A percentile compares a stretch with the other conserved stretches of the same genome.
Conservation (phyloP, 352 stramenopile species). For the Hyaloperonospora brassicae region DNA sequence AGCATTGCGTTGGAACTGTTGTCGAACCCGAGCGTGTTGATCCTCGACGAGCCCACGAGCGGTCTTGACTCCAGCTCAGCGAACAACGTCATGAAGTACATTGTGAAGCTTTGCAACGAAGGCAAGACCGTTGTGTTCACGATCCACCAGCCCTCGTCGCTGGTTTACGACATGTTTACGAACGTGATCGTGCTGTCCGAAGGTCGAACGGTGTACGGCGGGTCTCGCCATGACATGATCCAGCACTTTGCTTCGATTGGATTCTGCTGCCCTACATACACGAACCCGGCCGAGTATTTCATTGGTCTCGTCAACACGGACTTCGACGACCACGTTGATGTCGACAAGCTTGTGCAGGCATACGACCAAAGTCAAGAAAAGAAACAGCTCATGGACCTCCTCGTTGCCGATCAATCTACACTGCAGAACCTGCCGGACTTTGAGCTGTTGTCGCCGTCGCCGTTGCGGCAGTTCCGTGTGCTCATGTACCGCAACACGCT, state of each 20-base stretch:
- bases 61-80: conserved; percentile 29
- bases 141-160: conserved; percentile 85
- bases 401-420: conserved; percentile 15
- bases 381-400: conserved; percentile 6
- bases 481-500: conserved; percentile 46
- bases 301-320: conserved; percentile 46
- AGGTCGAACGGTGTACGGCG: conserved; percentile 75
- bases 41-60: conserved; percentile 73
- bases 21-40: conserved; percentile 58
- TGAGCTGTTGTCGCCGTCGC: conserved; percentile 17
- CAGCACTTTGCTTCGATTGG: conserved; percentile 30
- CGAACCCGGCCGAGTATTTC: conserved; percentile 57
- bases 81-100: conserved; percentile 19
- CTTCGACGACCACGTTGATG: conserved; percentile 36
- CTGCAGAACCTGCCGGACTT: conserved; percentile 17
- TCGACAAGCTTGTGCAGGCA: conserved; percentile 16
- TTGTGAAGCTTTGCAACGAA: conserved; percentile 13
- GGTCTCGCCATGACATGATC: conserved; percentile 32
- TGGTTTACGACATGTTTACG: conserved; percentile 25
- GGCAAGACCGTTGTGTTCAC: conserved; percentile 70
- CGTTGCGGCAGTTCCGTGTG: conserved; percentile 34
- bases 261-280: conserved; percentile 35
- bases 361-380: conserved; percentile 15
- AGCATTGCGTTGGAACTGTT: conserved; percentile 76
- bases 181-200: conserved; percentile 48